Base-by-base conservation (phyloP, 2,329 filamentous ascomycete species). In the Botrytis aclada region DNA sequence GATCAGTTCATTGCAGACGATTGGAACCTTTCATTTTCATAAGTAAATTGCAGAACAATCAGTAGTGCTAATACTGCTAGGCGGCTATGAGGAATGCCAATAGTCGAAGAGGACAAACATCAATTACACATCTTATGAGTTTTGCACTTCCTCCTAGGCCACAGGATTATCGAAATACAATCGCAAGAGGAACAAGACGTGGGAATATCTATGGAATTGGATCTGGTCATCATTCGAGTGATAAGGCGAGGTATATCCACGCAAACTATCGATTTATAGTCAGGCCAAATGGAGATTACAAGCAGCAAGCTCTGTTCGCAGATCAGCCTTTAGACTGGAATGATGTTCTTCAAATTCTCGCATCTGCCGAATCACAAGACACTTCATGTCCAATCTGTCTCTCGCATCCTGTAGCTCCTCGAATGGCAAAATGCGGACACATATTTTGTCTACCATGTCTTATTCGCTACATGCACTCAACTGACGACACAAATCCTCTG, bases 221-320 rank as follows among this genome's bases (percentile, higher is more conserved):
- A 6, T 97, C 94, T 51, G 94, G 95, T 39, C 93, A 97, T 82
- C 94, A 98, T 82, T 90, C 93, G 22, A 89, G 90, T 61, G 96
- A 99, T 82, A 98, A 98, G 84, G 92, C 95, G 73, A 90, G 93
- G 85, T 94, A 93, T 77, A 91, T 99, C 25, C 95, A 99, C 82
- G 94, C 96, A 76, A 99, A 99, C 82, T 99, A 99, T 81, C 92
- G 96, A 72, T 99, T 99, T 81, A 92, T 99, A 74, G 95, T 99
- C 69, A 91, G 93, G 74, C 95, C 96, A 5, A 87, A 89, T 72
- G 91, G 90, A 73, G 89, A 91, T 79, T 99, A 98, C 81, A 87
- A 89, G 74, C 88, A 89, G 9, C 94, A 98, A 80, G 92, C 93
- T 37, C 87, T 88, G 63, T 94, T 98, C 81, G 92, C 96, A 32